phyloP scores from a whole-genome alignment of 2,329 filamentous ascomycete genomes.

The Aureobasidium pullulans region DNA sequence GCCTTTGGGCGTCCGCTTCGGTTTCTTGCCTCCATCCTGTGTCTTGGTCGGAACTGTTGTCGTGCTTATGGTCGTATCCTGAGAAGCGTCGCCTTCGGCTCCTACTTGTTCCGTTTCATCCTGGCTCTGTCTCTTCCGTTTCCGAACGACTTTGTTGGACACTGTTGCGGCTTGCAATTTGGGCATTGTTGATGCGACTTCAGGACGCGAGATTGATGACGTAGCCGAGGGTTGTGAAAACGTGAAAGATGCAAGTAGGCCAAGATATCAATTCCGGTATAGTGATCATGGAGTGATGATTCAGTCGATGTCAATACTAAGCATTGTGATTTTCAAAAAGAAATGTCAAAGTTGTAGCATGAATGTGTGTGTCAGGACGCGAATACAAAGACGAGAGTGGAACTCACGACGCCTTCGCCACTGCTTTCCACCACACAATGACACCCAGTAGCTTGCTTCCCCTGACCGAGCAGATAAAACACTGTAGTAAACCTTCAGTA shows the following conservation, averaged over 20 bases:
- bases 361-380: neutral
- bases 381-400: neutral
- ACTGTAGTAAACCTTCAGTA: too few species aligned
- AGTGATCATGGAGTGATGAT: neutral
- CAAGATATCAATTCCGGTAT: neutral
- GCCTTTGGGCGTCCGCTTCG: constrained; percentile 37
- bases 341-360: neutral
- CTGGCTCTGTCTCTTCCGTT: constrained; percentile 32
- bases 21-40: constrained; percentile 49
- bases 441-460: too few species aligned
- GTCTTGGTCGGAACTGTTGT: constrained; percentile 48
- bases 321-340: neutral
- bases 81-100: constrained; percentile 14
- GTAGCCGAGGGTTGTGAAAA: neutral
- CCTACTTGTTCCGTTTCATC: constrained; percentile 14
- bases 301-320: neutral
- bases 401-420: neutral
- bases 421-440: neutral
- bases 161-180: constrained; percentile 43
- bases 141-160: constrained; percentile 39
- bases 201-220: neutral
- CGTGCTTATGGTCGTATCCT: constrained; percentile 24
- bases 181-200: constrained; percentile 29
- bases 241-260: neutral
- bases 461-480: too few species aligned